Base-by-base conservation (phyloP, 2,329 filamentous ascomycete genomes). In the Claviceps capensis region DNA sequence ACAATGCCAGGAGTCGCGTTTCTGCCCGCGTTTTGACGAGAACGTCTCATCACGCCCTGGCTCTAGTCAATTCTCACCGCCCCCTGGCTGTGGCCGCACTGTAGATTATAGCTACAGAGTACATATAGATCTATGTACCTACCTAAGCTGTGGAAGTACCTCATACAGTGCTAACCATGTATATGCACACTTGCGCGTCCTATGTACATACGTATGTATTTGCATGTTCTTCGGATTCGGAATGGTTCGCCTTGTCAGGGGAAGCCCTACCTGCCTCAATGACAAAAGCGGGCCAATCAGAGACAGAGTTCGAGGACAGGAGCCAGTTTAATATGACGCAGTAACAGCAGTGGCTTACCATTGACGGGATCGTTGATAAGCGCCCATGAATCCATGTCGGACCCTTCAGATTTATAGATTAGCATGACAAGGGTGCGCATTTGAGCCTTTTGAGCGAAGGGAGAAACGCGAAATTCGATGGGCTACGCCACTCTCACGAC, bases 31-130 rank as follows among this genome's bases (percentile, higher is more conserved):
- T 26, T 34, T 26, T 17, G 23, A 34, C 23, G 45, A 36, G 45
- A 47, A 26, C 26, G 17, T 9, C 16, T 36, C 34, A 43, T 49
- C 47, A 26, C 38, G 36, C 47, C 9, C 30, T 30, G 26, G 37
- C 47, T 49, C 47, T 38, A 30, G 34, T 36, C 42, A 43, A 5
- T 44, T 41, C 44, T 57, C 56, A 58, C 57, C 57, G 56, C 56
- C 53, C 53, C 53, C 50, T 34, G 7, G 9, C 38, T 40, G 1
- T 23, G 2, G 40, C 14, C 16, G 40, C 16, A 19, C 30, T 34
- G 30, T 34, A 11, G 30, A 11, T 4, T 30, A 9, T 11, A 4
- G 8, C 30, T 30, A 11, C 9, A 30, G 30, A 30, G 30, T 30
- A 30, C 26, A 30, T 34, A 11, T 11, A 1, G 11, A 34, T 30